Evolutionary conservation across 768 basidiomycete genomes (phyloP), one percentile per base, ranked within the genome.

Genomic region (Tubosaeta sp.): DNA sequence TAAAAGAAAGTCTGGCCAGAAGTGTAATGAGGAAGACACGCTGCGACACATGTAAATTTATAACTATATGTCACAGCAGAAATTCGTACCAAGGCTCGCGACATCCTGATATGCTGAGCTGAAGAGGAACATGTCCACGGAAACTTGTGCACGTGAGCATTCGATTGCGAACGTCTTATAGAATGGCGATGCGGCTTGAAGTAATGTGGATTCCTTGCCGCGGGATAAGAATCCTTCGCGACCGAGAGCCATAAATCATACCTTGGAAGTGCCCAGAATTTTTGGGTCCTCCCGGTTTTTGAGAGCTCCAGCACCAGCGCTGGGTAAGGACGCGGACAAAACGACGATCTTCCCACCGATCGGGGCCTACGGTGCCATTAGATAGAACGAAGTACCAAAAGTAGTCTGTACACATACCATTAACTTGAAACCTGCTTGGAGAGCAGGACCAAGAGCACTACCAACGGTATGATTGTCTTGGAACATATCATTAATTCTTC

Each of bases 101-200:
- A 98, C 92, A 70, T 98, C 96, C 59, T 94, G 94, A 66, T 98
- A 99, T 18, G 78, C 76, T 8, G 92, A 78, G 58, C 90, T 90
- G 76, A 97, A 98, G 51, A 99, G 76, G 85, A 98, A 98, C 95
- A 99, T 97, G 68, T 98, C 95, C 52, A 98, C 95, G 0, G 94
- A 92, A 40, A 99, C 91, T 69, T 98, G 96, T 5, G 90, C 86
- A 51, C 94, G 84, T 12, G 95, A 97, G 66, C 95, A 98, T 60
- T 98, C 96, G 62, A 98, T 99, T 16, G 96, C 94, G 58, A 98
- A 97, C 0, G 90, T 92, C 76, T 99, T 99, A 78, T 97, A 98
- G 76, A 95, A 99, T 4, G 87, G 81, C 16, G 87, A 88, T 0
- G 90, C 93, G n/a, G 96, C 80, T 75, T 94, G 93, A 30, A 99